Base-by-base conservation (phyloP, 169 alveolate genomes). In the Miamiensis avidus region DNA sequence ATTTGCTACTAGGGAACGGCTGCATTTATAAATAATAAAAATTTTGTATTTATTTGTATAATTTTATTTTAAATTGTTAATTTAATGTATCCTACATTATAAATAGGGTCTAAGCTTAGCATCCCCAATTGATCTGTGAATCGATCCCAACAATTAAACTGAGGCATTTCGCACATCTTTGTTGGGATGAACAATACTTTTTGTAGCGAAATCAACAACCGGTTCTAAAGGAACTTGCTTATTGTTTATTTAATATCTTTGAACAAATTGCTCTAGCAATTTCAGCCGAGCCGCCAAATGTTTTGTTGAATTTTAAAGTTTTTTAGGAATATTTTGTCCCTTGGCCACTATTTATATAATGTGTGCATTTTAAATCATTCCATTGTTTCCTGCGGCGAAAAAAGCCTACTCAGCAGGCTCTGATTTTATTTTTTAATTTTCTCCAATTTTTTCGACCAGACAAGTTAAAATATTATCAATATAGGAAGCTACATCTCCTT, bases 391-490 rank as follows among this genome's bases (percentile, higher is more conserved):
- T 32, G 95, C 74, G 29, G 92, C 82, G 30, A 93, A 65, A 34
- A 92, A 86, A 25, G 96, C 88, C 32, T 94, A 93, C 82, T 94
- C 96, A 32, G 96, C 93, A 72, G 82, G 82, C 75, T 91, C 96
- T 78, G 95, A 89, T 4, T 89, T 83, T 76, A 93, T 91, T 49
- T 83, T 82, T 76, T 92, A 91, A 79, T 93, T 91, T 78, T 96
- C 97, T 49, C 98, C 98, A n/a, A 93, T 82, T 84, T 93, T 92
- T 74, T 95, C 96, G 81, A 92, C 85, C 27, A 93, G 31, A 34
- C 81, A 29, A 34, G 92, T 65, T 0, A 93, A 84, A 29, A 92
- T 91, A 30, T 85, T 91, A 84, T 95, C 94, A 0, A 92, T 73
- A 87, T 93, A 92, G 34, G 89, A 87, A 33, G 88, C 88, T 64